Evolutionary conservation across 371 early-diverging fungal species (phyloP).

Genomic region (Vairimorpha ceranae): DNA sequence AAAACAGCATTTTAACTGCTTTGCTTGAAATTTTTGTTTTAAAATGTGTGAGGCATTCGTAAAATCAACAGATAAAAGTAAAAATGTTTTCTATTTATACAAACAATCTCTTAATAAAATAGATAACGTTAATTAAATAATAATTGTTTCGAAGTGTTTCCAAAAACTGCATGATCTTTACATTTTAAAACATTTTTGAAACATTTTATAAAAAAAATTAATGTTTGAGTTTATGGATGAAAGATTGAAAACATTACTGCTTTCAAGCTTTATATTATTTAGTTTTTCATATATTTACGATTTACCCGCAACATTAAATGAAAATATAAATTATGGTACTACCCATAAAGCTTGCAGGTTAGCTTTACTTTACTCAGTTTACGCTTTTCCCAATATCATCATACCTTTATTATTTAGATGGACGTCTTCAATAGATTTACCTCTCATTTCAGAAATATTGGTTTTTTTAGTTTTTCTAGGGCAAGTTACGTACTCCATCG

Average conservation of each 20-base stretch:
- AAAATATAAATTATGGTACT: constrained; percentile 63
- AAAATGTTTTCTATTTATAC: no score
- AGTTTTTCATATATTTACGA: constrained; percentile 68
- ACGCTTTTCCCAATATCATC: constrained; percentile 69
- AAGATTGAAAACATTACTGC: constrained; percentile 61
- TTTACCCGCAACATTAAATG: constrained; percentile 67
- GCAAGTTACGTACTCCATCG: constrained; percentile 65
- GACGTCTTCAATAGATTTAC: constrained; percentile 62
- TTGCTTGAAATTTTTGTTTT: no score
- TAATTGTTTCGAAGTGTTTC: no score
- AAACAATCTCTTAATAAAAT: no score
- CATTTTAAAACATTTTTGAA: background rate
- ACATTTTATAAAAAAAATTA: background rate
- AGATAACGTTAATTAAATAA: background rate
- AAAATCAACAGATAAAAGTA: no score
- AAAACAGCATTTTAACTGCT: no score
- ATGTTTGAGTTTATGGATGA: constrained; percentile 21
- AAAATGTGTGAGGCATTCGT: no score
- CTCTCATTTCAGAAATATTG: constrained; percentile 63
- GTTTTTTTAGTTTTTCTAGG: constrained; percentile 66
- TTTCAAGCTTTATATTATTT: constrained; percentile 64
- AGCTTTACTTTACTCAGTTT: constrained; percentile 68
- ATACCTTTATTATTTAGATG: constrained; percentile 67
- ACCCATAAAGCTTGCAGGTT: constrained; percentile 63
- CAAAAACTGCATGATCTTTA: background rate